Evolutionary conservation across 2,329 filamentous ascomycete species (phyloP).

Genomic region (Zasmidium citrigriseum): DNA sequence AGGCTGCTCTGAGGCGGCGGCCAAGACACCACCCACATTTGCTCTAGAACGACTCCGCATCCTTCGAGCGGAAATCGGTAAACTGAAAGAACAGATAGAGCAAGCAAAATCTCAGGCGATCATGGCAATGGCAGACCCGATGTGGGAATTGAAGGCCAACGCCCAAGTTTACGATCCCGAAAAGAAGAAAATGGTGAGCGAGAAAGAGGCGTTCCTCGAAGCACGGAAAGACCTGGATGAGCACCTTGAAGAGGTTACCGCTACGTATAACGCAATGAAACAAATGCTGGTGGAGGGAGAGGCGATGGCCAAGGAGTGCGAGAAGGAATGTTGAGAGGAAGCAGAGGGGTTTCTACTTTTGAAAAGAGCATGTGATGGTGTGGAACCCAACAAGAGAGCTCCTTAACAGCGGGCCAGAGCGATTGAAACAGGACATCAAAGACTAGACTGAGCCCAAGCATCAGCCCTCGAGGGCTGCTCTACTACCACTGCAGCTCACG

Average conservation of each 20-base stretch:
- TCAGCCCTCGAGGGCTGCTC: no score
- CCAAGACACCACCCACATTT: not conserved
- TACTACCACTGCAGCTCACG: no score
- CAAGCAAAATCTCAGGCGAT: not conserved
- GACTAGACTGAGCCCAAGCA: no score
- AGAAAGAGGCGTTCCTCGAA: slow-evolving; percentile 8
- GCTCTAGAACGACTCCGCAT: not conserved
- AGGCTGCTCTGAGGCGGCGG: not conserved
- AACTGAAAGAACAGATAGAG: not conserved
- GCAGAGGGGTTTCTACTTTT: no score
- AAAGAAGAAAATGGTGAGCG: slow-evolving; percentile 10
- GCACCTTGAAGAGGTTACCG: not conserved
- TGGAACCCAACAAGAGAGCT: no score
- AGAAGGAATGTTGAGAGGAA: no score
- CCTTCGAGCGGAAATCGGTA: not conserved
- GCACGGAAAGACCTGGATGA: not conserved
- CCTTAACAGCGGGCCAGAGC: no score
- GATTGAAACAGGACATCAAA: no score
- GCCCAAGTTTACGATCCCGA: slow-evolving; percentile 3
- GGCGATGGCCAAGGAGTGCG: slow-evolving; percentile 1
- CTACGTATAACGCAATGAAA: not conserved
- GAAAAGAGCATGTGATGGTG: no score
- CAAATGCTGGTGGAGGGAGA: slow-evolving; percentile 2
- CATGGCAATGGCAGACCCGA: slow-evolving; percentile 1
- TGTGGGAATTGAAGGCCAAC: slow-evolving; percentile 1